Evolutionary conservation across 371 early-diverging fungal species (phyloP), one percentile per base, ranked within the genome.

Genomic region (Dinochytrium kinnereticum): DNA sequence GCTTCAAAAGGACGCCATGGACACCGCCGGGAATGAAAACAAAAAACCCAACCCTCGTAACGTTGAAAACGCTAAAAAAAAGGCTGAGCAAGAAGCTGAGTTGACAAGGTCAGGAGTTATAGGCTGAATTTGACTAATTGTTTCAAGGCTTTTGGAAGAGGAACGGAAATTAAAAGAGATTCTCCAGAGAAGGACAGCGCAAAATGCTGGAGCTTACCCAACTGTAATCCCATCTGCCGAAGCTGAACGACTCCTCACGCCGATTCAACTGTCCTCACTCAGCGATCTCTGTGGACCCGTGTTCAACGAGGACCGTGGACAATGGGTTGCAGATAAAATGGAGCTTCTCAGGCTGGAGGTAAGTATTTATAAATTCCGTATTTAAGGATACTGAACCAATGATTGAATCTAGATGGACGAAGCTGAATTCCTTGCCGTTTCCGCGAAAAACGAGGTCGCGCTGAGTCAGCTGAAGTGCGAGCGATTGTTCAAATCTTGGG

Each of bases 1-100:
- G n/a, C 33, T 40, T 21, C 31, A 1, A 30, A 10, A 30, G 65
- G 71, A 44, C 19, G 40, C 49, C 17, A n/a, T n/a, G n/a, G n/a
- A n/a, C n/a, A 68, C 24, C 10, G 70, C 49, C 0, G 66, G 15
- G 10, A 51, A 68, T 70, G 40, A 69, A 71, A 76, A 78, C 66
- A 70, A 75, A 70, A 76, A 77, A 38, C 85, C 84, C n/a, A 87
- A 91, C 49, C 89, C 89, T 0, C 82, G 85, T 53, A 90, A 91
- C 74, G 70, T 72, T 0, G 82, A 81, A 34, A 89, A 89, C 68
- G 64, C 67, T 44, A 55, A 69, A 15, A 80, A 81, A 51, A 75
- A 84, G 26, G 77, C 66, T 28, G 81, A 80, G 28, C 78, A 77
- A 28, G 80, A 86, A 40, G 71, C 17, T 51, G 80, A 76, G 28